Evolutionary conservation across 2,329 filamentous ascomycete species (phyloP), one percentile per base, ranked within the genome.

Genomic region (Gremmenia infestans): DNA sequence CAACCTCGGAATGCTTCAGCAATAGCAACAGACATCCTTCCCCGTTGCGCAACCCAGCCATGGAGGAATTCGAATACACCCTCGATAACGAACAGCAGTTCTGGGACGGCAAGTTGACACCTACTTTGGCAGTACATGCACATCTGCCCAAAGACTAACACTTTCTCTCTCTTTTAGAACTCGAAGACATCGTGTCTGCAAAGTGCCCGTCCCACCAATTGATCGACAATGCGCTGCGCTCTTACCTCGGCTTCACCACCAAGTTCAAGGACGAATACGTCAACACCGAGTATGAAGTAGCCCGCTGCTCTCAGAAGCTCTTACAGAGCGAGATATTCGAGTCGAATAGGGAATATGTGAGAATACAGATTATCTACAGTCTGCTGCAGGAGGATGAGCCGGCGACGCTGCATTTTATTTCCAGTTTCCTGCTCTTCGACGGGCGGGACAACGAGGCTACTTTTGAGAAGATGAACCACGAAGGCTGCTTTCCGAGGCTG

Each of bases 331-430:
- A 76, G 17, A 77, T 97, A 46, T 99, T 95, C 72, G 73, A 75
- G 25, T 73, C 79, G 14, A 87, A 97, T 71, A 81, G 83, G 63
- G 87, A 91, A 55, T 97, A 99, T 73, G 89, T 97, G 60, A 89
- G 93, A 60, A 88, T 84, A 46, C 94, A 97, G 75, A 91, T 99
- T 67, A 85, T 97, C 62, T 91, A 96, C 73, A 92, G 91, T 71
- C 78, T 99, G 52, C 75, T 97, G 63, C 80, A 96, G 79, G 94
- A 97, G 74, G 92, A 97, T 67, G 89, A 96, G 63, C 74, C 82
- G 17, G 82, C 83, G 36, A 83, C 86, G n/a, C 78, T 99, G 48
- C 89, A 96, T 71, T 80, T 91, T 58, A 89, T 96, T 57, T 82
- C 87, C 23, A 91, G 87, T 59, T 86, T 97, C 66, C 80, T 99